Evolutionary conservation across 2,329 filamentous ascomycete species (phyloP), one percentile per base, ranked within the genome.

Genomic region (Helicocarpus griseus): DNA sequence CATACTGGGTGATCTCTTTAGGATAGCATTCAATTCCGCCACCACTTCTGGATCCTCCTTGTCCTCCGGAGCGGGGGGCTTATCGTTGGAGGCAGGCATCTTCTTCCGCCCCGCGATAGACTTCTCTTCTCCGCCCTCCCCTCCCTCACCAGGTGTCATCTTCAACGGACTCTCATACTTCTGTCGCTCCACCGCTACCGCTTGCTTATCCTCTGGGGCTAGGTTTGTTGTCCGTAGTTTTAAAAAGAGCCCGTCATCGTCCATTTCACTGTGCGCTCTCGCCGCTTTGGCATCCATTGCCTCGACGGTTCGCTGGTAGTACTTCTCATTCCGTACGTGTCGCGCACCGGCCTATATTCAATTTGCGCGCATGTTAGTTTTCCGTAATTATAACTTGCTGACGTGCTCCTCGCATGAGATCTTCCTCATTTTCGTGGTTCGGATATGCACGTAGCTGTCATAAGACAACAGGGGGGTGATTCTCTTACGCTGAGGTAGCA

Each of bases 1-100:
- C 80, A 59, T 80, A 94, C 89, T 84, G 14, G 91, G 89, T 2
- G 87, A 83, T 63, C 83, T 85, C 73, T 90, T 93, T 57, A 97
- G 69, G 46, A 97, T 95, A 6, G 69, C 68, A 62, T 89, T 85
- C 56, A 97, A 70, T 66, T 89, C 87, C 17, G 72, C 70, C 65
- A 89, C 83, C 1, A 86, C 81, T 35, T 66, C 62, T 22, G 53
- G 39, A n/a, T 62, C 60, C 35, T 63, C 54, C 29, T 60, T 53
- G 21, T 61, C 56, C 24, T 61, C 57, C 19, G 61, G 59, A 8
- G 60, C 58, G 36, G 19, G 45, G 2, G 35, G 6, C 53, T 67
- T 69, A 36, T 65, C 60, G 53, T 67, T 69, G 0, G 66, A 58
- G 21, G 66, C 65, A 56, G 65, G 73, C 69, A 73, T 72, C 65